phyloP scores from a whole-genome alignment of 2,329 filamentous ascomycete species.

The Myriosclerotinia duriaeana region DNA sequence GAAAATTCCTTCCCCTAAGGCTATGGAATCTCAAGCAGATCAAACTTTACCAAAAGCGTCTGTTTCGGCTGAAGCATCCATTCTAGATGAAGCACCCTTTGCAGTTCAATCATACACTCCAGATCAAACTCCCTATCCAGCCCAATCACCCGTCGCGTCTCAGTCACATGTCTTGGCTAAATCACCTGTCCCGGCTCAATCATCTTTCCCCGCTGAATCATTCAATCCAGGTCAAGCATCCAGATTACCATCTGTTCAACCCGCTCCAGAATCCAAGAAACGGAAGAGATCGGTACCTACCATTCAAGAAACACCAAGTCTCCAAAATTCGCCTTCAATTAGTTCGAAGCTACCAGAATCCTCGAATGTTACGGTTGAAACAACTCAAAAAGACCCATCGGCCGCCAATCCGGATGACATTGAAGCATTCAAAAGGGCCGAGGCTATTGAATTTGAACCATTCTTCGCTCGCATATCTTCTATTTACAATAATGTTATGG shows the following conservation, averaged over 20 bases:
- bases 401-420: neutral
- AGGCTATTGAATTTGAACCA: slow-evolving; percentile 27
- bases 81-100: too few species aligned
- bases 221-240: neutral
- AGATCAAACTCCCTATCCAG: too few species aligned
- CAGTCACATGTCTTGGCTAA: too few species aligned
- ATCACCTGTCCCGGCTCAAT: too few species aligned
- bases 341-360: neutral
- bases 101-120: too few species aligned
- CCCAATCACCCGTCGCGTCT: too few species aligned
- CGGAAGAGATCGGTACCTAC: neutral
- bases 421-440: slow-evolving; percentile 24
- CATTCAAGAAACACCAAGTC: neutral
- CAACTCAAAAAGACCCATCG: neutral
- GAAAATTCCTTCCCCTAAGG: neutral
- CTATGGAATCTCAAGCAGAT: neutral
- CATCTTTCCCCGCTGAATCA: too few species aligned
- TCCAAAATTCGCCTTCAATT: neutral
- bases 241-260: neutral
- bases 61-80: too few species aligned
- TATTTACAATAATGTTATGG: slow-evolving; percentile 30
- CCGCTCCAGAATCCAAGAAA: neutral
- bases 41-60: neutral
- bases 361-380: neutral
- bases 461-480: slow-evolving; percentile 30